Percentiles rank a stretch among this genome's conserved stretches.
phyloP scores from a whole-genome alignment of 768 basidiomycete genomes.

The Leccinum boreale region DNA sequence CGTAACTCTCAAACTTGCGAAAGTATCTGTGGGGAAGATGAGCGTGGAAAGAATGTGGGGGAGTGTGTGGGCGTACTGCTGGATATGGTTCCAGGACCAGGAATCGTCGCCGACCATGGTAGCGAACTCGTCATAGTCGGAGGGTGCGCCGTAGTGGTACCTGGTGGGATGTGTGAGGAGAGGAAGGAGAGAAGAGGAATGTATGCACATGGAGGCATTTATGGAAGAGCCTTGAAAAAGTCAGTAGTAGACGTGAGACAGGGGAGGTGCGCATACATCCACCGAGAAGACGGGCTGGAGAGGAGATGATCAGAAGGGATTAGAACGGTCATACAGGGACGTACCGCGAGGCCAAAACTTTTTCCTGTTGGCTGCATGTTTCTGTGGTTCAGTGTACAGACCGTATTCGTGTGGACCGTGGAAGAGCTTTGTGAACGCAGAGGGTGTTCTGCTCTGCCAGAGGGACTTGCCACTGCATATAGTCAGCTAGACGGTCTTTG shows the following conservation, averaged over 20 bases:
- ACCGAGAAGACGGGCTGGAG: constrained; percentile 61
- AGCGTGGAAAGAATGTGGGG: not conserved
- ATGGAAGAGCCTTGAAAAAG: constrained; percentile 50
- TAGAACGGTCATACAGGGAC: constrained; percentile 7
- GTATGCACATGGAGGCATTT: constrained; percentile 51
- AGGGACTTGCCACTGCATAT: constrained; percentile 42
- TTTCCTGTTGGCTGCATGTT: constrained; percentile 42
- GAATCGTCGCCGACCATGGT: constrained; percentile 47
- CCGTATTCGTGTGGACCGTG: constrained; percentile 47
- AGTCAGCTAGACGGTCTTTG: not conserved
- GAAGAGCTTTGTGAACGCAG: constrained; percentile 42
- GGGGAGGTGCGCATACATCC: constrained; percentile 53
- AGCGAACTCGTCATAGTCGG: constrained; percentile 69
- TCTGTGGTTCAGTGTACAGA: constrained; percentile 56
- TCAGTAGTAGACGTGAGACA: not conserved
- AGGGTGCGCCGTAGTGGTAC: constrained; percentile 62
- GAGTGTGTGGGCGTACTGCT: constrained; percentile 34
- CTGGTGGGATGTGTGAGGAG: constrained; percentile 15
- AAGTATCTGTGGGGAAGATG: constrained; percentile 51
- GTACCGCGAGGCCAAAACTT: constrained; percentile 67
- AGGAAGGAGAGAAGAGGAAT: not conserved
- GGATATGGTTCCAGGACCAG: constrained; percentile 56
- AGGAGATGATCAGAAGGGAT: not conserved
- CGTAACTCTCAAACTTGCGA: constrained; percentile 61
- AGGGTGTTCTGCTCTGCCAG: constrained; percentile 41